These are phyloP conservation scores for Solanum chaucha DNA, from an alignment of 257 asterid species.

Conservation along the genomic window DNA sequence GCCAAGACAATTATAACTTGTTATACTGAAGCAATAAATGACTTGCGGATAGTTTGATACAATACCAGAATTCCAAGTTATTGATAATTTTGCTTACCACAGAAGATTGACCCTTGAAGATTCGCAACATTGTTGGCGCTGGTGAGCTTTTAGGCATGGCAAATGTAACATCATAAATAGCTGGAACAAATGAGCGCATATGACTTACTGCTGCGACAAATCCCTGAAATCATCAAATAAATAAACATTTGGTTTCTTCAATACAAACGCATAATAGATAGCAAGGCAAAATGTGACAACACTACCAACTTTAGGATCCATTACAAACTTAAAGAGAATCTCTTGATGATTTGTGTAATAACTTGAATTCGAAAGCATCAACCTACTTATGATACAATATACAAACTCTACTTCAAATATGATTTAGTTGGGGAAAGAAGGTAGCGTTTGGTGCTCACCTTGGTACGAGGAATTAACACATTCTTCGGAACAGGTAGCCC, in stretches of 20 bases:
- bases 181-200: conserved; percentile 91
- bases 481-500: conserved; percentile 83
- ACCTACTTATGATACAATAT: neutral
- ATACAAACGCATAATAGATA: neutral
- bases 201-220: conserved; percentile 84
- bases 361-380: neutral
- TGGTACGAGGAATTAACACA: conserved; percentile 92
- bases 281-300: neutral
- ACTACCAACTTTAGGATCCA: neutral
- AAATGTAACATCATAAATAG: conserved; percentile 82
- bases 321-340: neutral
- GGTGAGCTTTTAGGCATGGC: conserved; percentile 70
- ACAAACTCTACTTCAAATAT: neutral
- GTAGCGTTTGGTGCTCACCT: conserved; percentile 28
- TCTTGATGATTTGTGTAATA: neutral
- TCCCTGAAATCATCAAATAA: conserved; percentile 49
- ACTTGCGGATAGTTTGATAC: neutral
- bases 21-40: neutral
- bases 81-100: conserved; percentile 46
- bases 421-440: neutral
- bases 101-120: conserved; percentile 79
- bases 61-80: neutral
- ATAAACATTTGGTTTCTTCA: neutral
- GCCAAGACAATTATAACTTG: neutral
- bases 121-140: conserved; percentile 82